Conservation (phyloP, 345 rosid species). For the Noccaea caerulescens region DNA sequence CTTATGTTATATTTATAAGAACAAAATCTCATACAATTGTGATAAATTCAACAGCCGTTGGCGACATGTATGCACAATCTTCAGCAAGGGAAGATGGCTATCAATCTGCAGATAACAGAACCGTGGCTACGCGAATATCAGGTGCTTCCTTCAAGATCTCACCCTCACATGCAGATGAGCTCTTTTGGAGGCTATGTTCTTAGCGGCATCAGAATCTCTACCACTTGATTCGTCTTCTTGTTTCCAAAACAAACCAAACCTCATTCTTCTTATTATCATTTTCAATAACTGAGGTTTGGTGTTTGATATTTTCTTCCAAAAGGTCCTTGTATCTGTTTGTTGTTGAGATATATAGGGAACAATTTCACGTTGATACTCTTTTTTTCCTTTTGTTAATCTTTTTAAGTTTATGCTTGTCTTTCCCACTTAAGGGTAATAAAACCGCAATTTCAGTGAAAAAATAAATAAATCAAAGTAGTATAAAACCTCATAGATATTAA, state of each 20-base stretch:
- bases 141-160: constrained; percentile 95
- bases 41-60: constrained; percentile 60
- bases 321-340: constrained; percentile 33
- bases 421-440: no score
- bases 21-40: constrained; percentile 16
- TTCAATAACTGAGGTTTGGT: constrained; percentile 31
- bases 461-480: no score
- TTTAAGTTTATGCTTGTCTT: no score
- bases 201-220: constrained; percentile 70
- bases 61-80: constrained; percentile 89
- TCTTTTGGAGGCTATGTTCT: constrained; percentile 82
- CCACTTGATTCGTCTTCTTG: constrained; percentile 30
- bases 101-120: constrained; percentile 85
- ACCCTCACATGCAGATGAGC: constrained; percentile 94
- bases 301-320: constrained; percentile 3
- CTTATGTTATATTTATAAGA: not conserved
- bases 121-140: constrained; percentile 97
- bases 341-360: constrained; percentile 23
- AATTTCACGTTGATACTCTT: not conserved
- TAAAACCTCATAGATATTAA: no score
- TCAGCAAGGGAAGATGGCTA: constrained; percentile 80
- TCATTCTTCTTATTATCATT: not conserved
- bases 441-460: no score
- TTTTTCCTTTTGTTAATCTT: not conserved
- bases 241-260: constrained; percentile 18